phyloP scores from a whole-genome alignment of 345 rosid genomes.

The Linum usitatissimum region DNA sequence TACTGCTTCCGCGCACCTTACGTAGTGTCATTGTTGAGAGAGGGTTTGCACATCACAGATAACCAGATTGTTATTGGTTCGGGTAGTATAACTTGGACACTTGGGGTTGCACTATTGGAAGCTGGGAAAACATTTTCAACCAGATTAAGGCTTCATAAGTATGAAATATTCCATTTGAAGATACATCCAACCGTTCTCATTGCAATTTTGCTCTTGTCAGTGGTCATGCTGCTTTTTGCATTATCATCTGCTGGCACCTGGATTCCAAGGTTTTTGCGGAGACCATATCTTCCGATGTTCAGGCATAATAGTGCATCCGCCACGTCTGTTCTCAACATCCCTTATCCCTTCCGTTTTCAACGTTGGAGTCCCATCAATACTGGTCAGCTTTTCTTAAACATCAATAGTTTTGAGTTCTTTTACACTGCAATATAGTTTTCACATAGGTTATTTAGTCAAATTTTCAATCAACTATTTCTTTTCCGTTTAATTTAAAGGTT shows the following conservation, averaged over 20 bases:
- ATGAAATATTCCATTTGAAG: conserved; percentile 50
- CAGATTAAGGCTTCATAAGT: conserved; percentile 45
- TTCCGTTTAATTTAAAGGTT: not conserved
- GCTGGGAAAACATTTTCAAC: conserved; percentile 70
- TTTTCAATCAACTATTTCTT: not conserved
- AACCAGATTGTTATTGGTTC: conserved; percentile 68
- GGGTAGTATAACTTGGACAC: conserved; percentile 96
- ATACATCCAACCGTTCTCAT: conserved; percentile 56
- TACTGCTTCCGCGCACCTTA: conserved; percentile 98
- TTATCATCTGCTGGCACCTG: conserved; percentile 61
- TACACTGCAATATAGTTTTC: not conserved
- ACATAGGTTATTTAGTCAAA: not conserved
- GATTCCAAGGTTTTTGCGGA: conserved; percentile 53
- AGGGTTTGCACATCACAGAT: conserved; percentile 86
- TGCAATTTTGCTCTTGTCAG: conserved; percentile 42
- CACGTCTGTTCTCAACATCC: conserved; percentile 59
- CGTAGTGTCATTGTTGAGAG: conserved; percentile 63
- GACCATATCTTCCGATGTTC: conserved; percentile 69
- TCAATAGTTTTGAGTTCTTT: not conserved
- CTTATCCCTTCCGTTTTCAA: conserved; percentile 67
- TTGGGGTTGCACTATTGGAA: conserved; percentile 85
- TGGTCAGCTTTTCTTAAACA: conserved; percentile 33
- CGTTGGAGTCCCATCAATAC: conserved; percentile 84
- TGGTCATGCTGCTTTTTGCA: conserved; percentile 65
- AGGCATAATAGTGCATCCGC: conserved; percentile 50